These are phyloP conservation scores for Tulasnella sp. DNA, from an alignment of 768 basidiomycete genomes.

Conservation along the genomic window DNA sequence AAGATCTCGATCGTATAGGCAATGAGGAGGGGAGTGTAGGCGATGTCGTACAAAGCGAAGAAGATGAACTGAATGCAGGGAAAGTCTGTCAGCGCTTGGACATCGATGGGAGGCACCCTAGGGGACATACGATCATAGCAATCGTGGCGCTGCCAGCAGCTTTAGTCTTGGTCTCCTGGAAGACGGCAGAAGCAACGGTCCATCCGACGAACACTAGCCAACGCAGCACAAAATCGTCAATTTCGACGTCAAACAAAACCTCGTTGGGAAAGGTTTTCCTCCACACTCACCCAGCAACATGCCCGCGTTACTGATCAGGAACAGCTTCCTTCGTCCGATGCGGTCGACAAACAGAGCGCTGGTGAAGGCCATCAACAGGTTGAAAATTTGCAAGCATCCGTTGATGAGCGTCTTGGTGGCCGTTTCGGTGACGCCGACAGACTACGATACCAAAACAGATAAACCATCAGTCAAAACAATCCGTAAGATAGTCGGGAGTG, in stretches of 20 bases:
- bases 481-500: neutral
- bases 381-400: slow-evolving; percentile 55
- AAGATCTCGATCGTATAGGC: slow-evolving; percentile 83
- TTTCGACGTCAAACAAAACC: neutral
- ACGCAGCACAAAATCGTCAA: neutral
- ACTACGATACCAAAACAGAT: neutral
- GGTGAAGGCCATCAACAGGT: slow-evolving; percentile 41
- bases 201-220: slow-evolving; percentile 47
- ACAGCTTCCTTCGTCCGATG: slow-evolving; percentile 56
- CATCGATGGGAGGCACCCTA: slow-evolving; percentile 21
- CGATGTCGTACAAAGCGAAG: slow-evolving; percentile 14
- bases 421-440: slow-evolving; percentile 47
- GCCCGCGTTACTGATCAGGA: slow-evolving; percentile 51
- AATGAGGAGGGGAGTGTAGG: slow-evolving; percentile 72
- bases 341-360: slow-evolving; percentile 56
- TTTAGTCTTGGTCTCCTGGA: slow-evolving; percentile 3
- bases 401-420: slow-evolving; percentile 51
- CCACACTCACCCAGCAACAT: slow-evolving; percentile 40
- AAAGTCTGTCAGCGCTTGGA: neutral
- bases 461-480: neutral
- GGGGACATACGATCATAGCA: slow-evolving; percentile 22
- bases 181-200: slow-evolving; percentile 40
- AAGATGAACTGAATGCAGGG: slow-evolving; percentile 6
- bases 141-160: slow-evolving; percentile 20
- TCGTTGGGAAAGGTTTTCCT: neutral